phyloP scores from a whole-genome alignment of 306 rosid genomes.

The peach (Prunus persica) region DNA sequence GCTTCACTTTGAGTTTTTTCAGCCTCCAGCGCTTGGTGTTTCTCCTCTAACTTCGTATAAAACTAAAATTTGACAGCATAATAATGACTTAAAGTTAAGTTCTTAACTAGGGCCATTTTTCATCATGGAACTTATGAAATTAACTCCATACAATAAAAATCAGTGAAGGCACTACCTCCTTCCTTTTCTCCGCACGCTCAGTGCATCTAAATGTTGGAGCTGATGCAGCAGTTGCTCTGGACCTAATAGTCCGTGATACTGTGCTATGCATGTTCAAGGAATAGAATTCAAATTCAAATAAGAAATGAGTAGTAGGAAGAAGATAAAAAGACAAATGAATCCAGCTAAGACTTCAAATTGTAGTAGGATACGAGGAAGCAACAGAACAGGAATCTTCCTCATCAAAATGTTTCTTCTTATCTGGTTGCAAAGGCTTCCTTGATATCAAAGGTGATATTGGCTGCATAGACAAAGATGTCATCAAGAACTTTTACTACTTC shows the following conservation, averaged over 20 bases:
- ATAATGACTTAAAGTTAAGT: background rate
- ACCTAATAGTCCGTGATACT: constrained; percentile 42
- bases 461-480: constrained; percentile 45
- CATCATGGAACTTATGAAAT: constrained; percentile 9
- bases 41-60: constrained; percentile 83
- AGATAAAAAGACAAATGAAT: background rate
- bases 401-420: constrained; percentile 81
- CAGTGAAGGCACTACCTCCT: constrained; percentile 59
- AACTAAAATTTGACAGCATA: constrained; percentile 43
- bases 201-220: constrained; percentile 76
- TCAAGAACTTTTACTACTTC: constrained; percentile 1
- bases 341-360: constrained; percentile 21
- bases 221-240: constrained; percentile 59
- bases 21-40: constrained; percentile 83
- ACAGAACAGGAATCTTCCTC: constrained; percentile 92
- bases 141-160: constrained; percentile 14
- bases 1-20: constrained; percentile 85
- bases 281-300: constrained; percentile 25
- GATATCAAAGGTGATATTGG: constrained; percentile 43
- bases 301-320: constrained; percentile 11
- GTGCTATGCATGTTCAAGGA: constrained; percentile 53
- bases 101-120: background rate
- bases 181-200: constrained; percentile 88
- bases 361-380: constrained; percentile 72
- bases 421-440: constrained; percentile 74